phyloP scores from a whole-genome alignment of 495 filamentous ascomycete genomes.

The Margaritispora aquatica region DNA sequence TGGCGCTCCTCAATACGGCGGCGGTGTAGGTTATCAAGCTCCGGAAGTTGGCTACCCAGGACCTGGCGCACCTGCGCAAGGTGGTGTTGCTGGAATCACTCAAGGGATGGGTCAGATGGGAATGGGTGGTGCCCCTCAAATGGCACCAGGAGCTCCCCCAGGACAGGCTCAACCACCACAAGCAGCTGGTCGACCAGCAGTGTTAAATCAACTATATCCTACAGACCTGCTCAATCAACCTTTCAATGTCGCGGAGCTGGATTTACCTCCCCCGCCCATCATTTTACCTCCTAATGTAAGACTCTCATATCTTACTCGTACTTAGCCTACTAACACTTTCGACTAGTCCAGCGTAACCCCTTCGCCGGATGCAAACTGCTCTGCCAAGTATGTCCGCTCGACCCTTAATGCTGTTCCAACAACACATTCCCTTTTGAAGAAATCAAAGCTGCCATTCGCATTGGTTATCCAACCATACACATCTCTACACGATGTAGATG shows the following conservation, averaged over 20 bases:
- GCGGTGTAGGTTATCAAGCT: conserved; percentile 56
- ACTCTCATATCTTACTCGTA: not conserved
- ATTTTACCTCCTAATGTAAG: conserved; percentile 87
- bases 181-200: conserved; percentile 44
- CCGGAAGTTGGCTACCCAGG: conserved; percentile 59
- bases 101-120: conserved; percentile 81
- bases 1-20: conserved; percentile 31
- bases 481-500: conserved; percentile 86
- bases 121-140: conserved; percentile 52
- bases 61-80: conserved; percentile 41
- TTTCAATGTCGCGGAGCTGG: conserved; percentile 88
- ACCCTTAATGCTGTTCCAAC: conserved; percentile 92
- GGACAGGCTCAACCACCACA: conserved; percentile 40
- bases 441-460: conserved; percentile 91
- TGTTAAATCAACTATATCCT: conserved; percentile 83
- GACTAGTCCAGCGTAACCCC: conserved; percentile 81
- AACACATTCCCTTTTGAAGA: conserved; percentile 86
- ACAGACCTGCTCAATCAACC: conserved; percentile 88
- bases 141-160: conserved; percentile 41
- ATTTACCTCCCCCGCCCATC: conserved; percentile 87
- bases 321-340: conserved; percentile 2
- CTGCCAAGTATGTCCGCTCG: conserved; percentile 90
- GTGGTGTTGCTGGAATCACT: conserved; percentile 69
- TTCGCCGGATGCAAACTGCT: conserved; percentile 87
- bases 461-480: conserved; percentile 94